Evolutionary conservation across 2,329 filamentous ascomycete species (phyloP), one percentile per base, ranked within the genome.

Genomic region (Acrocalymma vagum): DNA sequence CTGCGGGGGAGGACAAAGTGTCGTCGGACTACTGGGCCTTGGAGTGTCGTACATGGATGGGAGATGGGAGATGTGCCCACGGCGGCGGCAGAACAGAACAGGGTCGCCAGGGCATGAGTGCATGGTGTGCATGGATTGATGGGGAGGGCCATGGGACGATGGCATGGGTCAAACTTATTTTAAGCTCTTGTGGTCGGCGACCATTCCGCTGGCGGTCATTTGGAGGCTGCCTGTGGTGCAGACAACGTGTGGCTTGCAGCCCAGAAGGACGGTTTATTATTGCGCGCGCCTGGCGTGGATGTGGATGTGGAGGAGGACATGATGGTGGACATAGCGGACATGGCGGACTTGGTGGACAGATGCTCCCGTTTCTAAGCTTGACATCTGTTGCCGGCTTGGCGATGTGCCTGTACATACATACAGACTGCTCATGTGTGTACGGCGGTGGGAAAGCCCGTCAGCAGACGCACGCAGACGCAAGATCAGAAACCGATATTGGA

Each of bases 221-320:
- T 37, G 32, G 37, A 38, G 35, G 35, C 31, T n/a, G n/a, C n/a
- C n/a, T 45, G 35, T 48, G 37, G 41, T 50, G 58, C 51, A 54
- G 40, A 17, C 24, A 45, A 50, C 36, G 29, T 53, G 48, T 60
- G 57, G 55, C 55, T 58, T 58, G 51, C 53, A 58, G 48, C 38
- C 24, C 26, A 38, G 39, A 29, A 37, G 41, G 44, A 45, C 32
- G 36, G 42, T 34, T 45, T 50, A n/a, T 36, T 48, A 48, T 48
- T 51, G 43, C 42, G 39, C 9, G 29, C n/a, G n/a, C n/a, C 34
- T 31, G 22, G 32, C 28, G 3, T 17, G 33, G n/a, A n/a, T n/a
- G n/a, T n/a, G n/a, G n/a, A n/a, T n/a, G n/a, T n/a, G n/a, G n/a
- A n/a, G n/a, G n/a, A n/a, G n/a, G n/a, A n/a, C n/a, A n/a, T n/a